phyloP scores from a whole-genome alignment of 129 eudicot genomes.

The Flaveria sonorensis region DNA sequence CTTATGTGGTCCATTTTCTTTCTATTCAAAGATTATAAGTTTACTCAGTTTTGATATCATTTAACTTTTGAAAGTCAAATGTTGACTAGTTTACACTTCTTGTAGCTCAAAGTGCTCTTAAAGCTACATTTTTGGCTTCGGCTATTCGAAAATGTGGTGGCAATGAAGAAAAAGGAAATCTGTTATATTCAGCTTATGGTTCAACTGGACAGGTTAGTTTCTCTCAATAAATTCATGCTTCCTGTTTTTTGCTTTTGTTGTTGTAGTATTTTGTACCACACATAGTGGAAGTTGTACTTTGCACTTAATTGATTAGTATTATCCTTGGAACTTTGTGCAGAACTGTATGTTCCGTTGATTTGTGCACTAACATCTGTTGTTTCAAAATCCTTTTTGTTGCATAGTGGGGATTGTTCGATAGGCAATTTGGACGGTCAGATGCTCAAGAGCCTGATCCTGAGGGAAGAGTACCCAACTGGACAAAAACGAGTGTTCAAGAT shows the following conservation, averaged over 20 bases:
- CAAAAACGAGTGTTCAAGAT: slow-evolving; percentile 76
- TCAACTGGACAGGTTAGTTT: slow-evolving; percentile 59
- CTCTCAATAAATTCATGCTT: neutral
- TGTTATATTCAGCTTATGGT: slow-evolving; percentile 31
- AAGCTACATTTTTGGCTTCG: slow-evolving; percentile 81
- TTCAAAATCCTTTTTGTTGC: neutral
- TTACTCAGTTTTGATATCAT: slow-evolving; percentile 9
- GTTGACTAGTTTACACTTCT: slow-evolving; percentile 18
- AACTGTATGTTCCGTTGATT: neutral
- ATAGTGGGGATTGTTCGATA: slow-evolving; percentile 93
- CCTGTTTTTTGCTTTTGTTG: neutral
- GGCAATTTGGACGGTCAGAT: slow-evolving; percentile 81
- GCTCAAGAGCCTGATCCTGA: slow-evolving; percentile 90
- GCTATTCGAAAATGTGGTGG: slow-evolving; percentile 98
- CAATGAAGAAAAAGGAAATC: slow-evolving; percentile 82
- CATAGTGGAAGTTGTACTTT: neutral
- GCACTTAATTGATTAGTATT: neutral
- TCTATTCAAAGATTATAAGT: neutral
- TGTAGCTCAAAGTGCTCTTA: slow-evolving; percentile 90
- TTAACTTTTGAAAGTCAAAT: slow-evolving; percentile 22
- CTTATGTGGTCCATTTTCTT: neutral
- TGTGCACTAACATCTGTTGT: neutral
- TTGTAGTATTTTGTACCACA: neutral
- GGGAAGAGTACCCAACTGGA: slow-evolving; percentile 92
- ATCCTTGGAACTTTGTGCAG: neutral